phyloP scores from a whole-genome alignment of 495 filamentous ascomycete genomes.

The Hypomontagnella submonticulosa region DNA sequence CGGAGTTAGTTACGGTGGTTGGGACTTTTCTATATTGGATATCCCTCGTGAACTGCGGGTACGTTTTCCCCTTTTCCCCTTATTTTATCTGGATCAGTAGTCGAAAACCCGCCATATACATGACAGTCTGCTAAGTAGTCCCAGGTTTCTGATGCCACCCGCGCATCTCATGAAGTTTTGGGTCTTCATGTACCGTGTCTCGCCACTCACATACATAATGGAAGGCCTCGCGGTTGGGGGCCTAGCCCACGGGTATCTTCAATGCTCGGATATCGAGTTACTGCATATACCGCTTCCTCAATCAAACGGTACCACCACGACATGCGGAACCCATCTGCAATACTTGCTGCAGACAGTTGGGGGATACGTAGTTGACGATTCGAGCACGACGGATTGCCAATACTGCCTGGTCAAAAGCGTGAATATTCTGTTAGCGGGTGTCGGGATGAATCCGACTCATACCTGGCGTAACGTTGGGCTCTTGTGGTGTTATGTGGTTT shows the following conservation, averaged over 20 bases:
- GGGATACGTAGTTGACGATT: slow-evolving; percentile 45
- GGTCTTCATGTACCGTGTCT: slow-evolving; percentile 74
- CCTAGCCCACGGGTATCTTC: slow-evolving; percentile 2
- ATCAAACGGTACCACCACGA: slow-evolving; percentile 21
- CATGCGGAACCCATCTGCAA: slow-evolving; percentile 44
- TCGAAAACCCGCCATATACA: background rate
- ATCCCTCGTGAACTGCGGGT: slow-evolving; percentile 61
- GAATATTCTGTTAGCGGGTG: slow-evolving; percentile 53
- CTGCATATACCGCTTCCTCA: background rate
- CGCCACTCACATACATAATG: slow-evolving; percentile 63
- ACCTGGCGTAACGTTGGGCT: slow-evolving; percentile 61
- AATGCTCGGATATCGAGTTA: slow-evolving; percentile 5
- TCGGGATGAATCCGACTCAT: slow-evolving; percentile 54
- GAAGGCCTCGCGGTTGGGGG: slow-evolving; percentile 10
- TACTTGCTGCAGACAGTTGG: slow-evolving; percentile 16
- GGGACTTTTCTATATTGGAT: slow-evolving; percentile 69
- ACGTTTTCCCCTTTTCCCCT: background rate
- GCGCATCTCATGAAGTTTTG: slow-evolving; percentile 67
- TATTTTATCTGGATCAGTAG: background rate
- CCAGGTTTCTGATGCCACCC: slow-evolving; percentile 48
- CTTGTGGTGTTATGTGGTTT: slow-evolving; percentile 59
- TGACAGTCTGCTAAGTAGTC: background rate
- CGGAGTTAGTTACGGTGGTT: slow-evolving; percentile 69
- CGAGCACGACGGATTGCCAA: slow-evolving; percentile 53
- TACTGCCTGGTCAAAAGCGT: slow-evolving; percentile 56